Evolutionary conservation across 208 protist genomes (phyloP).

Genomic region (Trichomonas gallinae): DNA sequence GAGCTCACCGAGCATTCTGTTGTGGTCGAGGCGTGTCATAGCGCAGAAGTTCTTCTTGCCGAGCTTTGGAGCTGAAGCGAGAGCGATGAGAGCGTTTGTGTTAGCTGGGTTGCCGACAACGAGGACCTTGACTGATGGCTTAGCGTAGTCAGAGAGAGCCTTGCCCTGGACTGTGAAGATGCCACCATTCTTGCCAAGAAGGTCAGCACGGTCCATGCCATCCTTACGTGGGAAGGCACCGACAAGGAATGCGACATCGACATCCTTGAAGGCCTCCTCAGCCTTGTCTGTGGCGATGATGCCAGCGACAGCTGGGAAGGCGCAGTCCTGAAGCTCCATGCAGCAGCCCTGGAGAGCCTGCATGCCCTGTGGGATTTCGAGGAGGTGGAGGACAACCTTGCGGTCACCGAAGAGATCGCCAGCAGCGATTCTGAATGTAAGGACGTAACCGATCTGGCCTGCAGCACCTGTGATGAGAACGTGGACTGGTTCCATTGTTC

Average conservation of each 20-base stretch:
- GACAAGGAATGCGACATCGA: conserved; percentile 54
- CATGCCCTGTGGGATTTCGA: conserved; percentile 58
- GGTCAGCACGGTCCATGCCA: conserved; percentile 84
- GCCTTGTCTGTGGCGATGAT: background rate
- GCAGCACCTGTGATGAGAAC: conserved; percentile 77
- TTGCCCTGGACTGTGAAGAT: conserved; percentile 78
- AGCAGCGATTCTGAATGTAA: conserved; percentile 68
- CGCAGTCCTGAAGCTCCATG: conserved; percentile 48
- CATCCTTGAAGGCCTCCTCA: conserved; percentile 32
- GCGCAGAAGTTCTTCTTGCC: conserved; percentile 67
- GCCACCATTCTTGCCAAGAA: conserved; percentile 72
- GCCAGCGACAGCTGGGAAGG: conserved; percentile 34
- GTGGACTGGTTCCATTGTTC: background rate
- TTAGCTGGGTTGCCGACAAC: conserved; percentile 76
- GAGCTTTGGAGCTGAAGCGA: conserved; percentile 43
- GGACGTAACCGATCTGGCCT: conserved; percentile 77
- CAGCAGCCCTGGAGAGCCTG: conserved; percentile 34
- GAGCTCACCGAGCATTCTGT: conserved; percentile 64
- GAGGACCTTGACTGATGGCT: conserved; percentile 54
- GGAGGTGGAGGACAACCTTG: conserved; percentile 65
- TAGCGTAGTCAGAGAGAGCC: conserved; percentile 63
- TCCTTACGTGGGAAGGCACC: conserved; percentile 62
- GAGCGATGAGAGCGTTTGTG: conserved; percentile 76
- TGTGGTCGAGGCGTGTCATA: conserved; percentile 87
- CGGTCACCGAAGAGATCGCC: conserved; percentile 68